Evolutionary conservation across 805 yeast genomes (phyloP).

Genomic region (Kazachstania bromeliacearum): DNA sequence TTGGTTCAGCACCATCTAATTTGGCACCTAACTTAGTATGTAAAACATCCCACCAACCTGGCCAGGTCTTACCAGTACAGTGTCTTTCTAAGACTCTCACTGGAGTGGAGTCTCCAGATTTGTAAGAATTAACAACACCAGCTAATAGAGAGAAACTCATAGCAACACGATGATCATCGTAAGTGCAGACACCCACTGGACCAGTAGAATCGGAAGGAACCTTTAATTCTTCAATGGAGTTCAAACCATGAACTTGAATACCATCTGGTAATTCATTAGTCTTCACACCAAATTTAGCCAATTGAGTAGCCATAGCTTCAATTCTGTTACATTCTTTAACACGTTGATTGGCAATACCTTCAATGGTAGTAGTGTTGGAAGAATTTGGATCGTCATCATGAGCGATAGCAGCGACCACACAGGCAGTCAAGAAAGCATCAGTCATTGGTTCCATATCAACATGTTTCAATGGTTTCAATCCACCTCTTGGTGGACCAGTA

Average conservation of each 20-base stretch:
- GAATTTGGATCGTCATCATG: conserved; percentile 35
- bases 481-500: conserved; percentile 70
- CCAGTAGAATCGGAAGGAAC: conserved; percentile 43
- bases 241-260: conserved; percentile 70
- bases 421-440: conserved; percentile 93
- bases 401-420: conserved; percentile 95
- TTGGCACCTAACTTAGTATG: conserved; percentile 55
- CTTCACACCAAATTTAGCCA: conserved; percentile 81
- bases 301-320: conserved; percentile 83
- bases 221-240: conserved; percentile 37
- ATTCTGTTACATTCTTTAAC: conserved; percentile 97
- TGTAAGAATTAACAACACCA: conserved; percentile 40
- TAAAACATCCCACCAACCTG: conserved; percentile 98
- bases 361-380: conserved; percentile 56
- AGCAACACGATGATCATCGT: conserved; percentile 96
- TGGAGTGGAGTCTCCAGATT: conserved; percentile 31
- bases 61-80: conserved; percentile 98
- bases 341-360: conserved; percentile 96
- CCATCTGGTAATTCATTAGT: conserved; percentile 89
- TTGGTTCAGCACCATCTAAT: conserved; percentile 64
- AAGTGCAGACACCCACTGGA: conserved; percentile 52
- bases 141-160: conserved; percentile 92
- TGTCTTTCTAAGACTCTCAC: conserved; percentile 76
- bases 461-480: conserved; percentile 55
- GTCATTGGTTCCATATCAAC: conserved; percentile 99